These are phyloP conservation scores for Monosporozyma aquatica DNA, from an alignment of 805 yeast genomes.

Conservation along the genomic window DNA sequence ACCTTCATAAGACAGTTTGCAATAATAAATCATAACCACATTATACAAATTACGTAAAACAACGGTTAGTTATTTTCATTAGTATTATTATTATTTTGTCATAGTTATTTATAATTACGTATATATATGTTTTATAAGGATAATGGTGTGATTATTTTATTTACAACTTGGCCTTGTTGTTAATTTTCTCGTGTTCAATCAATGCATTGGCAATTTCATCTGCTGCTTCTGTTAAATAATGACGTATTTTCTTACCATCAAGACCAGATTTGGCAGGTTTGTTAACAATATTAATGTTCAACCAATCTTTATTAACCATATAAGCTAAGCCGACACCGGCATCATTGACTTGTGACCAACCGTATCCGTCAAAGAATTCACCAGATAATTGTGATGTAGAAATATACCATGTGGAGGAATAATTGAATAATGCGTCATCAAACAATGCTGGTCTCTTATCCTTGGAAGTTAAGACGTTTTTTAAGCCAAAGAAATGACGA, in stretches of 20 bases:
- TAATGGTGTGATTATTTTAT: too few species aligned
- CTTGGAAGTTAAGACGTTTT: conserved; percentile 58
- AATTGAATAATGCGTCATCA: conserved; percentile 64
- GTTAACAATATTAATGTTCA: conserved; percentile 74
- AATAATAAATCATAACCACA: too few species aligned
- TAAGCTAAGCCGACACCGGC: conserved; percentile 92
- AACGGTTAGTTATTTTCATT: too few species aligned
- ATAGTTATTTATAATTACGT: too few species aligned
- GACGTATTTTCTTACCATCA: conserved; percentile 39
- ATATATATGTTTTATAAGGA: too few species aligned
- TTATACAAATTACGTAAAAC: too few species aligned
- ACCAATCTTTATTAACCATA: conserved; percentile 77
- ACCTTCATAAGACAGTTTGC: too few species aligned
- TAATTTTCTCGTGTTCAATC: conserved; percentile 1
- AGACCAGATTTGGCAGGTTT: conserved; percentile 35
- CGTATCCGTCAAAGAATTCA: conserved; percentile 81
- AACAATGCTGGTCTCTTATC: conserved; percentile 54
- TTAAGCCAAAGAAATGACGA: conserved; percentile 86
- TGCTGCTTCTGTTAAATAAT: conserved; percentile 68
- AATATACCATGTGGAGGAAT: conserved; percentile 76
- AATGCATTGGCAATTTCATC: conserved; percentile 70
- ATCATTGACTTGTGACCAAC: conserved; percentile 92
- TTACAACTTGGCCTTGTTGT: conserved; percentile 9
- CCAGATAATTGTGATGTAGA: conserved; percentile 87
- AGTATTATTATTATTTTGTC: too few species aligned